These are phyloP conservation scores for Choanephora cucurbitarum DNA, from an alignment of 371 early-diverging fungal genomes.

Conservation along the genomic window DNA sequence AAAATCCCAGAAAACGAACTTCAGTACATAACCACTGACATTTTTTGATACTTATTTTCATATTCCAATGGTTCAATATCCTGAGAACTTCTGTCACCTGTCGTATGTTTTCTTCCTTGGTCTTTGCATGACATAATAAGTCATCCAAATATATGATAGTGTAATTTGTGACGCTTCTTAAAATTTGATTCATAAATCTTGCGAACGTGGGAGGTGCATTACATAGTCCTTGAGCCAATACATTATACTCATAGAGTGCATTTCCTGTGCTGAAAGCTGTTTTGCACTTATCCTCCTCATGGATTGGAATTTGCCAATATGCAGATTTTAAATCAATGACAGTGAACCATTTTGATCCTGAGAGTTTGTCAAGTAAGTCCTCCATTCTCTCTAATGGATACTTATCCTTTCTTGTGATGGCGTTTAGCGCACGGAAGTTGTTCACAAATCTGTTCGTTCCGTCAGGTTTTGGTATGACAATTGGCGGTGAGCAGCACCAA, in stretches of 20 bases:
- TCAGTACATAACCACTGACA: neutral
- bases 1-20: neutral
- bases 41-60: neutral
- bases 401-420: slow-evolving; percentile 20
- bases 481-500: neutral
- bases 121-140: neutral
- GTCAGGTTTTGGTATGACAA: neutral
- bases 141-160: slow-evolving; percentile 1
- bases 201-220: slow-evolving; percentile 44
- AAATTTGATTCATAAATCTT: slow-evolving; percentile 15
- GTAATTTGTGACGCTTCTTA: neutral
- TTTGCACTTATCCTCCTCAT: slow-evolving; percentile 24
- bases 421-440: slow-evolving; percentile 50
- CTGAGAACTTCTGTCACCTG: neutral
- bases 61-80: neutral
- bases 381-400: slow-evolving; percentile 45
- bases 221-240: slow-evolving; percentile 51
- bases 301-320: slow-evolving; percentile 46
- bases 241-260: slow-evolving; percentile 39
- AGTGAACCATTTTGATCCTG: slow-evolving; percentile 29
- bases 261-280: slow-evolving; percentile 38
- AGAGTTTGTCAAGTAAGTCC: slow-evolving; percentile 26
- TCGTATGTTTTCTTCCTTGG: neutral
- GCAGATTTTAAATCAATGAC: slow-evolving; percentile 41
- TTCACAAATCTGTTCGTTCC: slow-evolving; percentile 23